Evolutionary conservation across 2,329 filamentous ascomycete species (phyloP).

Genomic region (Fusarium cyanostomum): DNA sequence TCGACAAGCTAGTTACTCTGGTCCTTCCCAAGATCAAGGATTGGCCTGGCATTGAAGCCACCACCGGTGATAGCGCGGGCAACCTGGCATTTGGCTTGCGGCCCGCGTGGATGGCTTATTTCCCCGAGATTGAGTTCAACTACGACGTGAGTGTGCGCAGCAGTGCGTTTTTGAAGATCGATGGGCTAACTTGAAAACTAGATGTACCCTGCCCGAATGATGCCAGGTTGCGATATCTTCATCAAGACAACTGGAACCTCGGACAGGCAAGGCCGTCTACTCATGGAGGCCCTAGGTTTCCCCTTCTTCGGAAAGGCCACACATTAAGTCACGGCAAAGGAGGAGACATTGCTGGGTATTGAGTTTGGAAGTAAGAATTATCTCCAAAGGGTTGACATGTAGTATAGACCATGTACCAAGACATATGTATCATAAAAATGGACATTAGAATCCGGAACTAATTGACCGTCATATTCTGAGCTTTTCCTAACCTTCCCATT

Average conservation of each 20-base stretch:
- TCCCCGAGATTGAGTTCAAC: constrained; percentile 95
- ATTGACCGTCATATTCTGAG: constrained; percentile 26
- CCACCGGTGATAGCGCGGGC: constrained; percentile 84
- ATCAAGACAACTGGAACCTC: constrained; percentile 86
- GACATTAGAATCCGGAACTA: constrained; percentile 30
- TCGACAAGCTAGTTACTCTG: constrained; percentile 89
- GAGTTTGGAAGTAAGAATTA: constrained; percentile 20
- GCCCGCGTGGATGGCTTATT: constrained; percentile 78
- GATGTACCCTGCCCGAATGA: constrained; percentile 74
- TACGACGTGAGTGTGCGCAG: constrained; percentile 76
- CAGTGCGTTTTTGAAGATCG: neutral
- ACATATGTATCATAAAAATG: constrained; percentile 48
- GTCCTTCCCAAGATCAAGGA: constrained; percentile 97
- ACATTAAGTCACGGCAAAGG: constrained; percentile 43
- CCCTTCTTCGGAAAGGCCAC: constrained; percentile 83
- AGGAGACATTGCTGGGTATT: constrained; percentile 7
- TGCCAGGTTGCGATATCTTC: constrained; percentile 85
- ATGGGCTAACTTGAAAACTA: constrained; percentile 41
- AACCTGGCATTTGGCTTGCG: constrained; percentile 87
- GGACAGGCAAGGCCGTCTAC: constrained; percentile 83
- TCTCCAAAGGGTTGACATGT: constrained; percentile 39
- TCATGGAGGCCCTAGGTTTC: constrained; percentile 60
- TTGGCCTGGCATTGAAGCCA: constrained; percentile 74
- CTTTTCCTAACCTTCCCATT: constrained; percentile 12
- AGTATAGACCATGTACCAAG: constrained; percentile 49